These are phyloP conservation scores for Boechera retrofracta DNA, from an alignment of 345 rosid genomes.

Conservation along the genomic window DNA sequence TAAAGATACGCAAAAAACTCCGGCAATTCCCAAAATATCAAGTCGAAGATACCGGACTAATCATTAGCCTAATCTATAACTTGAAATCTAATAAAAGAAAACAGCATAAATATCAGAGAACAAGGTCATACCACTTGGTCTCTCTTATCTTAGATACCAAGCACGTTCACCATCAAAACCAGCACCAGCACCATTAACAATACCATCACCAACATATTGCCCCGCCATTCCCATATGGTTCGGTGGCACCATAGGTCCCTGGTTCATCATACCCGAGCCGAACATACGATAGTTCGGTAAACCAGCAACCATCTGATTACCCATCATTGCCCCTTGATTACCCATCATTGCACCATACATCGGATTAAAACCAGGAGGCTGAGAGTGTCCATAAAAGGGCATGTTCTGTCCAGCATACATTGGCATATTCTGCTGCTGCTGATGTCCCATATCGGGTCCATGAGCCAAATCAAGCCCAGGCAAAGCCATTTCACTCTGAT, in stretches of 20 bases:
- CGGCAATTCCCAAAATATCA: constrained; percentile 8
- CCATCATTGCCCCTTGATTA: constrained; percentile 30
- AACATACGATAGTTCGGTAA: constrained; percentile 38
- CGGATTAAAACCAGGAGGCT: constrained; percentile 40
- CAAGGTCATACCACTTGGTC: constrained; percentile 27
- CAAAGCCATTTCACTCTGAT: constrained; percentile 39
- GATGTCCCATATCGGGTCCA: constrained; percentile 27
- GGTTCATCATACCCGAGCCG: constrained; percentile 45
- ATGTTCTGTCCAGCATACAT: constrained; percentile 39
- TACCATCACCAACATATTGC: constrained; percentile 36
- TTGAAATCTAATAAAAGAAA: constrained; percentile 29
- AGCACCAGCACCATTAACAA: constrained; percentile 23
- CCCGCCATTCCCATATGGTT: constrained; percentile 42
- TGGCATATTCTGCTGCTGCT: constrained; percentile 35
- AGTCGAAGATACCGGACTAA: constrained; percentile 22
- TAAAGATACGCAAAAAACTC: constrained; percentile 26
- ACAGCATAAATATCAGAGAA: constrained; percentile 20
- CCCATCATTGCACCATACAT: constrained; percentile 43
- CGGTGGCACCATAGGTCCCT: constrained; percentile 19
- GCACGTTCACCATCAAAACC: constrained; percentile 44
- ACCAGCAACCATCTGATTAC: constrained; percentile 42
- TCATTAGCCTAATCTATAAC: constrained; percentile 36
- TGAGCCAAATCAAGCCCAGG: constrained; percentile 26
- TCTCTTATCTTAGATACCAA: constrained; percentile 44
- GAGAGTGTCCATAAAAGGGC: constrained; percentile 42